phyloP scores from a whole-genome alignment of 2,329 filamentous ascomycete species.

The Fusarium devonianum region DNA sequence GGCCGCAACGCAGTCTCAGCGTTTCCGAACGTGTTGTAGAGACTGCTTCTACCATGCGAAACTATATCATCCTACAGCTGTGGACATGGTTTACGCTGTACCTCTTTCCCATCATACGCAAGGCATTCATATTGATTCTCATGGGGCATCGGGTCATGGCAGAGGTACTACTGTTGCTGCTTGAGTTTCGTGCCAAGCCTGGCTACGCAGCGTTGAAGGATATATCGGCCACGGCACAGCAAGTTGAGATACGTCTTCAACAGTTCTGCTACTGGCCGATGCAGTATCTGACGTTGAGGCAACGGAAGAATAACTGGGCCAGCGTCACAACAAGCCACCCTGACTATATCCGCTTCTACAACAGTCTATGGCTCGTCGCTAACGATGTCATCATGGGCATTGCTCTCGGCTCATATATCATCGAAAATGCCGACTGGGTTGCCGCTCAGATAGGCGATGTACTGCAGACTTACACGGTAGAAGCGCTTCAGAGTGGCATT shows the following conservation, averaged over 20 bases:
- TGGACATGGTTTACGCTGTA: constrained; percentile 77
- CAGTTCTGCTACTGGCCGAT: constrained; percentile 99
- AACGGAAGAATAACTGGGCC: constrained; percentile 90
- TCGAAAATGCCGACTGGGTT: constrained; percentile 89
- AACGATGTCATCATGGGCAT: constrained; percentile 99
- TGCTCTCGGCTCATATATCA: constrained; percentile 93
- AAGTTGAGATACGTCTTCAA: constrained; percentile 94
- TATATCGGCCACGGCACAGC: constrained; percentile 93
- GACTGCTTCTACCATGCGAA: constrained; percentile 86
- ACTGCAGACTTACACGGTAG: constrained; percentile 83
- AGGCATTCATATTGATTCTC: constrained; percentile 77
- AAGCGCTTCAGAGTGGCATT: constrained; percentile 87
- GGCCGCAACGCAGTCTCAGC: constrained; percentile 84
- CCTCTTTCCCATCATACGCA: constrained; percentile 77
- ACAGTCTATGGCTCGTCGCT: constrained; percentile 96
- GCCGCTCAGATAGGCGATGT: constrained; percentile 79
- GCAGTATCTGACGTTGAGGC: constrained; percentile 91
- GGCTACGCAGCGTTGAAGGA: constrained; percentile 89
- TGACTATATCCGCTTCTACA: constrained; percentile 99
- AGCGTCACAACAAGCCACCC: constrained; percentile 95
- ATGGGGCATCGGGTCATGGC: constrained; percentile 81
- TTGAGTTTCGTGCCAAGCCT: constrained; percentile 85
- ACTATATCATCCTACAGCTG: constrained; percentile 72
- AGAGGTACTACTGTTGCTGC: constrained; percentile 76
- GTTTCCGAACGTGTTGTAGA: constrained; percentile 95